These are phyloP conservation scores for Thermoascus crustaceus DNA, from an alignment of 2,329 filamentous ascomycete species.

Conservation along the genomic window DNA sequence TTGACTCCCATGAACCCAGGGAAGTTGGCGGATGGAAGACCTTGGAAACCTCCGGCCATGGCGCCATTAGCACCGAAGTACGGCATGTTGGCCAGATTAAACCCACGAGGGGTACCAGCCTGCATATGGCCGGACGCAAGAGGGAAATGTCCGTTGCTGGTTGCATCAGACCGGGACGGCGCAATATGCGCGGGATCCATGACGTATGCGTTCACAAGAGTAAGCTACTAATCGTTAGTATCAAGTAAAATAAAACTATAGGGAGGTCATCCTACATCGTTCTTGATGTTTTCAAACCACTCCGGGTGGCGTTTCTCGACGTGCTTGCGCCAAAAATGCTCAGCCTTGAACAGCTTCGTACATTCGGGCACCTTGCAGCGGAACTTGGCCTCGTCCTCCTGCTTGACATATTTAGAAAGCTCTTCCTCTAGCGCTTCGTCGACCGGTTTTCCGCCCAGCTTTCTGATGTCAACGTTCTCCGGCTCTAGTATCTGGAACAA, in stretches of 20 bases:
- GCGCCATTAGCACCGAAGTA: conserved; percentile 43
- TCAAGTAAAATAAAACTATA: background rate
- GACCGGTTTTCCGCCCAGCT: conserved; percentile 78
- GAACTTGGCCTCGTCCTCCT: conserved; percentile 96
- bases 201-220: conserved; percentile 88
- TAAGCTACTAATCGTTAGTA: conserved; percentile 53
- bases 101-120: conserved; percentile 81
- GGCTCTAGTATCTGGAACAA: conserved; percentile 87
- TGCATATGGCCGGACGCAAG: conserved; percentile 65
- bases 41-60: conserved; percentile 30
- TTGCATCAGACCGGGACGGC: conserved; percentile 84
- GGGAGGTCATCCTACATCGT: conserved; percentile 58
- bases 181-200: conserved; percentile 91
- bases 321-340: conserved; percentile 96
- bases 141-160: conserved; percentile 92
- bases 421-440: conserved; percentile 86
- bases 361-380: conserved; percentile 95
- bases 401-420: conserved; percentile 78
- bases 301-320: conserved; percentile 91
- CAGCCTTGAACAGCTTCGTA: conserved; percentile 93
- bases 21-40: conserved; percentile 20
- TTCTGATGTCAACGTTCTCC: conserved; percentile 75
- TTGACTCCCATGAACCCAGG: conserved; percentile 26
- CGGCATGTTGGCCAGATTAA: conserved; percentile 69
- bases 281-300: conserved; percentile 71